Base-by-base conservation (phyloP, 163 green algal species). In the Volvox carteri region DNA sequence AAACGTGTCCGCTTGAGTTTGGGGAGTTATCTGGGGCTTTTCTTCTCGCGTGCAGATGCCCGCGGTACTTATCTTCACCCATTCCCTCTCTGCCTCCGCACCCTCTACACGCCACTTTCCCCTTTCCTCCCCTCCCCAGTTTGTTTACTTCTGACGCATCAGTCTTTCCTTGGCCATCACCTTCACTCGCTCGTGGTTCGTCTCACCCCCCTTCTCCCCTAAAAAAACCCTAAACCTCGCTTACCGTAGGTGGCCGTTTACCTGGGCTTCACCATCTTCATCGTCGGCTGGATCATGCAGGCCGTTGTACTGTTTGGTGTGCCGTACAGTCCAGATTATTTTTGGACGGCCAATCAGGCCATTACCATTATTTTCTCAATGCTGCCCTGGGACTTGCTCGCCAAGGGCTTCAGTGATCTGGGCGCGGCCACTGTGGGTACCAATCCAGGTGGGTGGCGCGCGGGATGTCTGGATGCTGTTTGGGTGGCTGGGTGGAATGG, bases 191-290 rank as follows among this genome's bases (percentile, higher is more conserved):
- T n/a, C n/a, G n/a, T n/a, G n/a, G n/a, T n/a, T n/a, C n/a, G n/a
- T n/a, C n/a, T n/a, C n/a, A n/a, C n/a, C 2, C 86, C 86, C 78
- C 58, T 44, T 33, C 67, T 52, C 41, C 50, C 60, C 30, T 35
- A n/a, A n/a, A n/a, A n/a, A n/a, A n/a, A n/a, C n/a, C n/a, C n/a
- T n/a, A n/a, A n/a, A n/a, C n/a, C n/a, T n/a, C n/a, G n/a, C n/a
- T n/a, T n/a, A n/a, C 25, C 25, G 19, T 79, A 92, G 90, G 89
- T 90, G 1, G 93, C 95, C 8, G 94, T 96, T 56, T 96, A 95
- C 91, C 37, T 98, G 19, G 97, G 97, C 73, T 99, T 99, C 85
- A 85, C 96, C 25, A 84, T 99, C 62, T 99, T 99, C 90, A 95
- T 99, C 70, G 75, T 98, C 58, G 97, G 96, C 39, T 99, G 97